Base-by-base conservation (phyloP, 352 stramenopile species). In the Globisporangium cederbergense region DNA sequence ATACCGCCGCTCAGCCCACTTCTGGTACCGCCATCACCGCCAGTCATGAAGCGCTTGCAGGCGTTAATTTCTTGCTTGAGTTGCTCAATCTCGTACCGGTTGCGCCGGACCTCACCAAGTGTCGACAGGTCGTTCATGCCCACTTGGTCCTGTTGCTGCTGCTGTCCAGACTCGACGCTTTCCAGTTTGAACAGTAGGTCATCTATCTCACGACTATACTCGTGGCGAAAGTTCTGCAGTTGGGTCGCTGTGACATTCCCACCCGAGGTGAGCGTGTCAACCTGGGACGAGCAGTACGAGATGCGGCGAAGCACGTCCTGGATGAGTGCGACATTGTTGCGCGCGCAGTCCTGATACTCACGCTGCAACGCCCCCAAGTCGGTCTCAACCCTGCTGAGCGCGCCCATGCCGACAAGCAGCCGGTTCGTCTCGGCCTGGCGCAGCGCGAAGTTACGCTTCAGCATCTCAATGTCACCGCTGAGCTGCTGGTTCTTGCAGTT, bases 251-350 rank as follows among this genome's bases (percentile, higher is more conserved):
- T 83, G 0, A 79, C n/a, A 49, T 64, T 73, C 16, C 69, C 66
- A 22, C 62, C 71, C 11, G 64, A 62, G 53, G 81, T 75, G 4
- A 86, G 58, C 16, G 60, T 72, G 49, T 87, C 76, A 22, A 87
- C 70, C 50, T 83, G 78, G 16, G 58, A 64, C n/a, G 79, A 77
- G 43, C 79, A 86, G 20, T 76, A 75, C 32, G 75, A 73, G n/a
- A 87, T 75, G 55, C 78, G 78, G n/a, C 58, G 63, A 40, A 88
- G 64, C 20, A 75, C 74, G 40, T 88, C 70, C 55, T 90, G 74
- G 42, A 86, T 73, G 30, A 88, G 62, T 53, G 60, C 60, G 25
- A 79, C 66, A 58, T 90, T 83, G 59, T 76, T 76, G 14, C 64
- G 67, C 51, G 78, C 75, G 9, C 73, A 72, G 22, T 76, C 70